Evolutionary conservation across 306 rosid species (phyloP).

Genomic region (Casuarina cunninghamiana): DNA sequence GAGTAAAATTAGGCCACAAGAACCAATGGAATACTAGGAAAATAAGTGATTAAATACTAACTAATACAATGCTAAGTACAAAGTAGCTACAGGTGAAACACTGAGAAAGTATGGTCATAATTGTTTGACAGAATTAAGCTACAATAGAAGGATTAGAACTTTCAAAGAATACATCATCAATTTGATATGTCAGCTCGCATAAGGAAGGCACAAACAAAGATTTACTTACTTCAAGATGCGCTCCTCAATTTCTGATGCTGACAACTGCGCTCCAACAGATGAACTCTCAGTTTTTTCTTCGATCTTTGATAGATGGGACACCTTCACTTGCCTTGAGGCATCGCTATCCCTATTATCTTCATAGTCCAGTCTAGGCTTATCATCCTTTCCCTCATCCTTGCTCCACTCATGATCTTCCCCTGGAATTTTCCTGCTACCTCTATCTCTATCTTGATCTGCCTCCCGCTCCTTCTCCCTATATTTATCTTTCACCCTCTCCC

Average conservation of each 20-base stretch:
- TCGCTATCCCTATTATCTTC: conserved; percentile 53
- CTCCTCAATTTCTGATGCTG: conserved; percentile 56
- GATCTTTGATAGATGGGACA: conserved; percentile 28
- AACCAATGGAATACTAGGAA: background rate
- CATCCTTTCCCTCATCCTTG: conserved; percentile 38
- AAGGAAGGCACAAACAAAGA: conserved; percentile 4
- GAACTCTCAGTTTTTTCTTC: conserved; percentile 43
- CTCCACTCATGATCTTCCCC: conserved; percentile 31
- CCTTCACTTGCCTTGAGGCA: conserved; percentile 44
- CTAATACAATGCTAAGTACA: background rate
- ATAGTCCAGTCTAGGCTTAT: conserved; percentile 41
- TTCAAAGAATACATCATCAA: background rate
- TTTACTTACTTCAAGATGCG: conserved; percentile 70
- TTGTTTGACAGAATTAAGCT: background rate
- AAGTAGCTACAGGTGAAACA: background rate
- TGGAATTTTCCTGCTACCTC: background rate
- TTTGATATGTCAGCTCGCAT: background rate
- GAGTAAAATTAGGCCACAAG: background rate
- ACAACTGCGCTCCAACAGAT: conserved; percentile 28
- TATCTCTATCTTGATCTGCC: conserved; percentile 12
- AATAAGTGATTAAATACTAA: background rate
- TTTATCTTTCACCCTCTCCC: conserved; percentile 46
- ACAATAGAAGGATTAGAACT: background rate
- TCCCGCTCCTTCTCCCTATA: background rate
- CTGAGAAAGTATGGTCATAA: background rate